phyloP scores from a whole-genome alignment of 257 asterid species.

The Osmanthus fragrans region DNA sequence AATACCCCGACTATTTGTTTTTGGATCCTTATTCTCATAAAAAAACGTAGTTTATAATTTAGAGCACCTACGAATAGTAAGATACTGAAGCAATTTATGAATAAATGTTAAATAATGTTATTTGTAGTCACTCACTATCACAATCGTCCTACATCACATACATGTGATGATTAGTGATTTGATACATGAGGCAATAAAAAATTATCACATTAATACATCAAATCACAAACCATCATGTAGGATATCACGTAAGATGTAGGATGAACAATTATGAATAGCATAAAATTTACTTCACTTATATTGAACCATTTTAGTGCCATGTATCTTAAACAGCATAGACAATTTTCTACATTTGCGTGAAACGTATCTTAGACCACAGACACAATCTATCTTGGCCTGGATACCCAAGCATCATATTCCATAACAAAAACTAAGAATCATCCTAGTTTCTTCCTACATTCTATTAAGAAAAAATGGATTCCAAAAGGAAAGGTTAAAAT shows the following conservation, averaged over 20 bases:
- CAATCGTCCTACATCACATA: no score
- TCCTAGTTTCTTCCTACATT: constrained; percentile 18
- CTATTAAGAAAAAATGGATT: not conserved
- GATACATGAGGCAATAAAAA: no score
- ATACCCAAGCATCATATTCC: no score
- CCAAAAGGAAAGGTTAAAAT: not conserved
- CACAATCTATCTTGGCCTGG: not conserved
- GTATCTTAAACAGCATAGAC: not conserved
- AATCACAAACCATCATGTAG: no score
- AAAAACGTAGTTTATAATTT: not conserved
- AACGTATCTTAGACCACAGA: not conserved
- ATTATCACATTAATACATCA: no score
- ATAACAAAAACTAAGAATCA: constrained; percentile 9
- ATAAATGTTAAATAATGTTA: not conserved
- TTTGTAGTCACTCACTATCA: no score
- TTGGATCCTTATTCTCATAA: not conserved
- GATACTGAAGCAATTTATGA: not conserved
- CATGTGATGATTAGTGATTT: no score
- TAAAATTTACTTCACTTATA: not conserved
- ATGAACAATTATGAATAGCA: no score
- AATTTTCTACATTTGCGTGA: not conserved
- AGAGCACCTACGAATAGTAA: not conserved
- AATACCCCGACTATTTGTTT: not conserved
- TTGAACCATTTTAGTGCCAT: not conserved
- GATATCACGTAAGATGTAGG: no score